A percentile compares a stretch with the other conserved stretches of the same genome.
These are phyloP conservation scores for Fraxinus angustifolia DNA, from an alignment of 305 asterid species.

Conservation along the genomic window DNA sequence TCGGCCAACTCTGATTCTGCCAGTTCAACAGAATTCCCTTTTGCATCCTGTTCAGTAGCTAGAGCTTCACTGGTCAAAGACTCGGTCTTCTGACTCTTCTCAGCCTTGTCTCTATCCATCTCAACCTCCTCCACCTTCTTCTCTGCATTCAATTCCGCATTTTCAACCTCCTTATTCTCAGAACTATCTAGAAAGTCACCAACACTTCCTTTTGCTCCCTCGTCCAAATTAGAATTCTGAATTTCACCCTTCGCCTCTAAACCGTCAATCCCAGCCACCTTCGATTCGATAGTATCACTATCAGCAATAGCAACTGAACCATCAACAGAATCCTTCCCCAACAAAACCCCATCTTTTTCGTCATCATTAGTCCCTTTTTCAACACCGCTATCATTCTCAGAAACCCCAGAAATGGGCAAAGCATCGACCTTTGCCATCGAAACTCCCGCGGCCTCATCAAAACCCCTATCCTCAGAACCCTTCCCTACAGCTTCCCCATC, in stretches of 20 bases:
- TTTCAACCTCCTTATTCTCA: constrained; percentile 5
- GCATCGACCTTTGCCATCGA: constrained; percentile 26
- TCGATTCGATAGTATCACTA: constrained; percentile 14
- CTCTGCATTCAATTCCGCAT: constrained; percentile 1
- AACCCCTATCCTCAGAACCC: constrained; percentile 22
- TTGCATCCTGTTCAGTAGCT: constrained; percentile 20
- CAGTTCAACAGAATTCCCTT: constrained; percentile 21
- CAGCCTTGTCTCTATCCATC: neutral
- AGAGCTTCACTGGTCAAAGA: constrained; percentile 13
- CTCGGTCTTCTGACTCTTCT: constrained; percentile 6
- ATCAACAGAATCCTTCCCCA: constrained; percentile 16
- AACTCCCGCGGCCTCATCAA: constrained; percentile 29
- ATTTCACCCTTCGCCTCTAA: constrained; percentile 20
- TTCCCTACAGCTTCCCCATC: constrained; percentile 19
- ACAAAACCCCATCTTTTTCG: constrained; percentile 21
- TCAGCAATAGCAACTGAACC: constrained; percentile 15
- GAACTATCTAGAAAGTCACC: constrained; percentile 24
- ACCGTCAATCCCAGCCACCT: constrained; percentile 18
- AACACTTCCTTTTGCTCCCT: constrained; percentile 23
- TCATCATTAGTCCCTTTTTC: constrained; percentile 21
- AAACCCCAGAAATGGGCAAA: constrained; percentile 28
- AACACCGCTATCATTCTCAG: constrained; percentile 23
- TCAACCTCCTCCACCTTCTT: constrained; percentile 9
- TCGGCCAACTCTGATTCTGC: constrained; percentile 24
- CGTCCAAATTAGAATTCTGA: constrained; percentile 24